These are phyloP conservation scores for Trypanosoma theileri DNA, from an alignment of 208 protist species.

Conservation along the genomic window DNA sequence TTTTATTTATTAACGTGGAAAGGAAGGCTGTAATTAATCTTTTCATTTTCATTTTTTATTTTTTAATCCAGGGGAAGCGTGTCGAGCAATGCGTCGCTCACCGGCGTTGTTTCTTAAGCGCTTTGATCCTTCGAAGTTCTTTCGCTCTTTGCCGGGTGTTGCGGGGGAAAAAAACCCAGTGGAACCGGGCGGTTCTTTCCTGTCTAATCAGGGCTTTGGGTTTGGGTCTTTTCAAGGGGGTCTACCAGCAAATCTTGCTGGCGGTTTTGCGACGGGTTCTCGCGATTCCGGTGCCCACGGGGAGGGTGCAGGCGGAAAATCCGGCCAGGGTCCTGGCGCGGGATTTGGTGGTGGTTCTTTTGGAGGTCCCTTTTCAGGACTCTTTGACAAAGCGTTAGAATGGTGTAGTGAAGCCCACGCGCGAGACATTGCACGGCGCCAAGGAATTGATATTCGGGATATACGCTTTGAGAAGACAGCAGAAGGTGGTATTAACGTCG, in stretches of 20 bases:
- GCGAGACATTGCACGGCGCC: conserved; percentile 64
- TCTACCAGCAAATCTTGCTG: background rate
- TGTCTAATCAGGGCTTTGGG: background rate
- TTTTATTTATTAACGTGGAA: conserved; percentile 18
- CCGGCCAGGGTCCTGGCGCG: background rate
- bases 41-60: conserved; percentile 12
- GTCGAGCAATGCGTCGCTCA: background rate
- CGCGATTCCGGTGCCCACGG: background rate
- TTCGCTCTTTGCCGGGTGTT: background rate
- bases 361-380: conserved; percentile 58
- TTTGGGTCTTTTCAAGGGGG: conserved; percentile 11
- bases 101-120: background rate
- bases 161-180: background rate
- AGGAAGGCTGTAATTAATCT: background rate
- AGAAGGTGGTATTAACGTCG: conserved; percentile 71
- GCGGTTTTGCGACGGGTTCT: conserved; percentile 1
- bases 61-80: background rate
- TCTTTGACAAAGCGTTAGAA: conserved; percentile 83
- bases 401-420: conserved; percentile 86
- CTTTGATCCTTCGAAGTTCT: conserved; percentile 9
- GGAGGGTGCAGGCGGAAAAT: background rate
- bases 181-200: background rate
- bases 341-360: conserved; percentile 6
- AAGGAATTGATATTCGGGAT: conserved; percentile 75
- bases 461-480: conserved; percentile 77